Conservation (phyloP, 495 filamentous ascomycete species). For the Zalerion maritima region DNA sequence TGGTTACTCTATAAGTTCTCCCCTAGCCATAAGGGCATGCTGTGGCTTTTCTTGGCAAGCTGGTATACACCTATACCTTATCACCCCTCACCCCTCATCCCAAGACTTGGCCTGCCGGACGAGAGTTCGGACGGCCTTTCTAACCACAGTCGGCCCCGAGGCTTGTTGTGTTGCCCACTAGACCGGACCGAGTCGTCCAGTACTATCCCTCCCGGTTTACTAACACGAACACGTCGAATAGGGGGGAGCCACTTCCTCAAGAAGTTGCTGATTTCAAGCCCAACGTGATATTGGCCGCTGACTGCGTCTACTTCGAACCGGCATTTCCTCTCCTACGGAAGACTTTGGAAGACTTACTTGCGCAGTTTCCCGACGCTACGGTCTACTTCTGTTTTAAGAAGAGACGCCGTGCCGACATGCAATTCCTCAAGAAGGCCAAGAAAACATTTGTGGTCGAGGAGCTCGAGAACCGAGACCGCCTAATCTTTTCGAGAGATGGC, state of each 20-base stretch:
- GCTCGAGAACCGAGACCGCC: slow-evolving; percentile 45
- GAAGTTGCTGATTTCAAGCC: slow-evolving; percentile 37
- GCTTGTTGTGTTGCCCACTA: too few species aligned
- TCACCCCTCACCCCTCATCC: slow-evolving; percentile 2
- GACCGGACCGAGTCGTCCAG: too few species aligned
- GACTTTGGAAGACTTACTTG: slow-evolving; percentile 54
- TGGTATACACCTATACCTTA: too few species aligned
- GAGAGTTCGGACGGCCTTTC: background rate
- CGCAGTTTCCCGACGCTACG: slow-evolving; percentile 36
- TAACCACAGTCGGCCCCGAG: too few species aligned
- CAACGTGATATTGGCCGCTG: slow-evolving; percentile 76
- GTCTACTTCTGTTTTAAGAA: slow-evolving; percentile 96
- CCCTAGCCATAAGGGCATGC: too few species aligned
- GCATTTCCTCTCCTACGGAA: slow-evolving; percentile 74
- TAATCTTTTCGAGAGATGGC: slow-evolving; percentile 42
- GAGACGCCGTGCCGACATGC: slow-evolving; percentile 59
- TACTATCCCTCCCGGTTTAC: slow-evolving; percentile 3
- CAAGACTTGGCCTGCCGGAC: background rate
- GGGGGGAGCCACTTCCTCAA: slow-evolving; percentile 39
- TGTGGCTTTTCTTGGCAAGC: too few species aligned
- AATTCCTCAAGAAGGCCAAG: slow-evolving; percentile 52
- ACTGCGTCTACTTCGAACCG: slow-evolving; percentile 95
- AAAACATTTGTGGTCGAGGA: slow-evolving; percentile 51
- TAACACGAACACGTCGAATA: slow-evolving; percentile 12
- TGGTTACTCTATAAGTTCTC: too few species aligned